phyloP scores from a whole-genome alignment of 1,139 yeast genomes.

The Meyerozyma sp. region DNA sequence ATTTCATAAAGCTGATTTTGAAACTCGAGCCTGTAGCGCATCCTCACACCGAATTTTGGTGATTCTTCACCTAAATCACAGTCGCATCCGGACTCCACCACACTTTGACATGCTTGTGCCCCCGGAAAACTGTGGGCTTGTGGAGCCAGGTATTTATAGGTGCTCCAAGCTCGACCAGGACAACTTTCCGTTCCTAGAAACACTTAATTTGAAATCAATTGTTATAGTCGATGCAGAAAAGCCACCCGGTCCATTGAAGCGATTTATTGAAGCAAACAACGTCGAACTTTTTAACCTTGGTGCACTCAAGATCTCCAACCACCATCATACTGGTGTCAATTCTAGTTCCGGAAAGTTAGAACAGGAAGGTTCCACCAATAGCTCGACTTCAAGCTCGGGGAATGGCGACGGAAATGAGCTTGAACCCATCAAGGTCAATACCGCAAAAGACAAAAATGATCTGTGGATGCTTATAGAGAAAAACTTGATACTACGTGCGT shows the following conservation, averaged over 20 bases:
- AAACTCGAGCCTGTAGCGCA: not conserved
- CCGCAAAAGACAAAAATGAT: slow-evolving; percentile 33
- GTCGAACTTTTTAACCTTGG: slow-evolving; percentile 37
- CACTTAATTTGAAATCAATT: slow-evolving; percentile 52
- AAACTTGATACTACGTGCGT: slow-evolving; percentile 48
- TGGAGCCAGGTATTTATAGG: slow-evolving; percentile 66
- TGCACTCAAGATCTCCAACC: slow-evolving; percentile 38
- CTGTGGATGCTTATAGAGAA: slow-evolving; percentile 72
- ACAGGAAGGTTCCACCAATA: slow-evolving; percentile 12
- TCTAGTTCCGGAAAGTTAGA: slow-evolving; percentile 9
- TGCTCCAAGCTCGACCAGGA: slow-evolving; percentile 52
- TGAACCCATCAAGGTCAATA: slow-evolving; percentile 6
- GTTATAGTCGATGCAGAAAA: slow-evolving; percentile 67
- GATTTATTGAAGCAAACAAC: slow-evolving; percentile 39
- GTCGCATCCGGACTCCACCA: not conserved
- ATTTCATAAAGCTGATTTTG: not conserved
- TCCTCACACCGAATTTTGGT: not conserved
- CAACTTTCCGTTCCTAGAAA: slow-evolving; percentile 61
- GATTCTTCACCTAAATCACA: not conserved
- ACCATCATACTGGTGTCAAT: slow-evolving; percentile 29
- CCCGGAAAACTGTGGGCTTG: slow-evolving; percentile 74
- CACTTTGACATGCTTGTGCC: slow-evolving; percentile 55
- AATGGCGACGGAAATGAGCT: slow-evolving; percentile 11
- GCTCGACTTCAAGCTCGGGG: slow-evolving; percentile 7
- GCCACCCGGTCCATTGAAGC: slow-evolving; percentile 51